A percentile compares a stretch with the other conserved stretches of the same genome.
Evolutionary conservation across 1,284 basidiomycete species (phyloP).

Genomic region (Polyporus tsugae): DNA sequence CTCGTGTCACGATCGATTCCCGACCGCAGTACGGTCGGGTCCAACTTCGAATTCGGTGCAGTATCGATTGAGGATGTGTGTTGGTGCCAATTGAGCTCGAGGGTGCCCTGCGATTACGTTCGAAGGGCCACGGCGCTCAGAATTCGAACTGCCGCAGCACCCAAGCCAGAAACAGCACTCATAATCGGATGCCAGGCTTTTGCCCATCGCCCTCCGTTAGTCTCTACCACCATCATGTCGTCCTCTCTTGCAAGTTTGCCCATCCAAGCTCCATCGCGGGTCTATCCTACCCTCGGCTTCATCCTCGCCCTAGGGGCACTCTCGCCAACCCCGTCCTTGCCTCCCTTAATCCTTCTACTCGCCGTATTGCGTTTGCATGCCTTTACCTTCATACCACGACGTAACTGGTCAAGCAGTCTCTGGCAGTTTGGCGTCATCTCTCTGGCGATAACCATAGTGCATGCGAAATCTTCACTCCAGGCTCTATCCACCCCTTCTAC

Average conservation of each 20-base stretch:
- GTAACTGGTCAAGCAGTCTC: constrained; percentile 42
- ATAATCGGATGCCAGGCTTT: background rate
- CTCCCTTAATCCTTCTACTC: constrained; percentile 58
- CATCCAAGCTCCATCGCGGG: constrained; percentile 26
- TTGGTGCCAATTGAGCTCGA: no score
- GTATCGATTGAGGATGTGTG: no score
- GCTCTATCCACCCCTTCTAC: constrained; percentile 62
- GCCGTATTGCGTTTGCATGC: constrained; percentile 59
- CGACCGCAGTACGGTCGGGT: background rate
- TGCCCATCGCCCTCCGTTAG: background rate
- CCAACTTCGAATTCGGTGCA: background rate
- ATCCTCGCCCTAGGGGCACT: constrained; percentile 55
- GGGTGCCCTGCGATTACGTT: background rate
- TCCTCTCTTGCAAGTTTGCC: constrained; percentile 22
- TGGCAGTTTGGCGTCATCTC: constrained; percentile 54
- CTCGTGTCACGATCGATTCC: background rate
- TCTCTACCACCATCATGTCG: constrained; percentile 3
- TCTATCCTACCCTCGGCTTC: constrained; percentile 49
- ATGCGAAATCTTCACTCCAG: constrained; percentile 55
- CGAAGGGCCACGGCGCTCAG: background rate
- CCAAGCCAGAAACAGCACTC: background rate
- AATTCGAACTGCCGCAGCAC: background rate
- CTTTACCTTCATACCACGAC: constrained; percentile 50
- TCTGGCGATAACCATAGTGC: constrained; percentile 54
- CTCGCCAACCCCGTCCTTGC: constrained; percentile 56